Conservation (phyloP, 306 rosid species). For the Cajanus cajan region DNA sequence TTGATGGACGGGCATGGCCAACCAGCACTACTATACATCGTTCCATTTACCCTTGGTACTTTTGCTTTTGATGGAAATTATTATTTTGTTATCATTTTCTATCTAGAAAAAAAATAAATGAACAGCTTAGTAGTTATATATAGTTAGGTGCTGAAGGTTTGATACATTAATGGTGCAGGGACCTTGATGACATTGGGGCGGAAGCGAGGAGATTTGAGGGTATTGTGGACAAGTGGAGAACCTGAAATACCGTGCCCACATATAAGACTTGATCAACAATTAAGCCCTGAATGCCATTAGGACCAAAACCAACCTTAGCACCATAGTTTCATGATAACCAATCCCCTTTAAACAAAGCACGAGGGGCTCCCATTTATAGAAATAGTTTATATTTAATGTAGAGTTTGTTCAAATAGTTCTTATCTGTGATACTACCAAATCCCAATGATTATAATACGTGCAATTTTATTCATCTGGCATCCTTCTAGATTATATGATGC, state of each 20-base stretch:
- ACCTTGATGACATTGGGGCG: conserved; percentile 68
- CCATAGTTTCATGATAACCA: not conserved
- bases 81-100: not conserved
- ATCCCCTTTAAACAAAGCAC: conserved; percentile 27
- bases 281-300: conserved; percentile 35
- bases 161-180: conserved; percentile 51
- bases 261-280: conserved; percentile 39
- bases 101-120: not conserved
- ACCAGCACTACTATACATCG: conserved; percentile 93
- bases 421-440: no score
- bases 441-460: no score
- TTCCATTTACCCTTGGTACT: conserved; percentile 90
- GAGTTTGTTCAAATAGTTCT: conserved; percentile 19
- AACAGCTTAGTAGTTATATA: not conserved
- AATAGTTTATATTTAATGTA: not conserved
- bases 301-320: conserved; percentile 17
- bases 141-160: conserved; percentile 4
- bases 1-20: conserved; percentile 99
- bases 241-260: conserved; percentile 83
- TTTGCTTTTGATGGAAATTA: conserved; percentile 10
- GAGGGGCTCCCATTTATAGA: conserved; percentile 26
- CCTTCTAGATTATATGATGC: no score
- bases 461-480: no score
- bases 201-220: conserved; percentile 72
- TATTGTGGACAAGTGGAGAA: conserved; percentile 76